A percentile compares a stretch with the other conserved stretches of the same genome.
phyloP scores from a whole-genome alignment of 192 early-diverging fungal species.

The Phlyctochytrium bullatum region DNA sequence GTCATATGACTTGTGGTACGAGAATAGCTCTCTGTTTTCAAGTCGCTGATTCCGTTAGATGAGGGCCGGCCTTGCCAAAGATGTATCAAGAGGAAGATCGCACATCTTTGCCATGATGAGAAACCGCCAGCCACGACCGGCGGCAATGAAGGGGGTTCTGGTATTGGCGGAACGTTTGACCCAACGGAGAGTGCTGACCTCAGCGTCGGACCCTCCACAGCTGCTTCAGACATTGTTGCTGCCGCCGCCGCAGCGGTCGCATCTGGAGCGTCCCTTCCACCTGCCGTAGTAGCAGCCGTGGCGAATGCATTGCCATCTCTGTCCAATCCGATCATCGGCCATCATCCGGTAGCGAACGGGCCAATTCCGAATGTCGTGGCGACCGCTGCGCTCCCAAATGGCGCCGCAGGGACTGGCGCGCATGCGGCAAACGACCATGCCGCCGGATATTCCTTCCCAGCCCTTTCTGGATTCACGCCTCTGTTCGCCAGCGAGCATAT shows the following conservation, averaged over 20 bases:
- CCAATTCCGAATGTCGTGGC: background rate
- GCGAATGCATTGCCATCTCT: slow-evolving; percentile 11
- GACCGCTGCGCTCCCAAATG: background rate
- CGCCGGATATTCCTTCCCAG: slow-evolving; percentile 19
- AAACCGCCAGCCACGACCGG: slow-evolving; percentile 24
- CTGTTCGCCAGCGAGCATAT: slow-evolving; percentile 74
- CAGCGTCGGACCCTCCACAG: background rate
- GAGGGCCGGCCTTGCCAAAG: slow-evolving; percentile 89
- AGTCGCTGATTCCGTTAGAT: slow-evolving; percentile 19
- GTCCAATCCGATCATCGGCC: background rate
- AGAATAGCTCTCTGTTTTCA: background rate
- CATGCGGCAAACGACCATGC: background rate
- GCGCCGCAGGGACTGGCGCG: background rate
- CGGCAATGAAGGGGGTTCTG: background rate
- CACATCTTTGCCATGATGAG: slow-evolving; percentile 87
- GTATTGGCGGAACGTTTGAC: background rate
- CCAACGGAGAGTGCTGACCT: background rate
- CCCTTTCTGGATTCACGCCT: slow-evolving; percentile 50
- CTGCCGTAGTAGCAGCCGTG: slow-evolving; percentile 1
- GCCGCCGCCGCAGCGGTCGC: slow-evolving; percentile 16
- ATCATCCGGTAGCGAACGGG: background rate
- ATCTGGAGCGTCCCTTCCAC: slow-evolving; percentile 8
- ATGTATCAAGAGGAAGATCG: slow-evolving; percentile 92
- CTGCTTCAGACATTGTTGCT: slow-evolving; percentile 33
- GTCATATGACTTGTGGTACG: slow-evolving; percentile 91